phyloP scores from a whole-genome alignment of 176 grass and related monocot species.

The Aegilops umbellulata region DNA sequence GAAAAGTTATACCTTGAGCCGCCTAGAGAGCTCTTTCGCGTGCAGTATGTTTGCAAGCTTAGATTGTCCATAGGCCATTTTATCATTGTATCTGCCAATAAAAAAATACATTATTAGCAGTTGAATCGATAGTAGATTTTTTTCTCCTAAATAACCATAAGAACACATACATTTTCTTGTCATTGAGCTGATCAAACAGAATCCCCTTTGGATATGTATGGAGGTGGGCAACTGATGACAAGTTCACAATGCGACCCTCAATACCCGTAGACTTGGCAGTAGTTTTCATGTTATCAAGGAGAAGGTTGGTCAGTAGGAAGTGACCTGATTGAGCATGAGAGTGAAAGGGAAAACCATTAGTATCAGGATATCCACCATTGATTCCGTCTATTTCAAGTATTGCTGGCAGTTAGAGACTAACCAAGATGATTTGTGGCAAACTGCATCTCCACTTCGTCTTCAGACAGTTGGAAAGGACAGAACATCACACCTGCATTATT shows the following conservation, averaged over 20 bases:
- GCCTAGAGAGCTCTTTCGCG: conserved; percentile 73
- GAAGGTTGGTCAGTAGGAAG: conserved; percentile 88
- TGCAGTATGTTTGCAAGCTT: conserved; percentile 96
- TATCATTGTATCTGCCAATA: conserved; percentile 76
- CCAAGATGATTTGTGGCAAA: conserved; percentile 97
- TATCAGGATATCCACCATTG: neutral
- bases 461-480: conserved; percentile 85
- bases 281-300: conserved; percentile 84
- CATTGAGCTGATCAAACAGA: conserved; percentile 66
- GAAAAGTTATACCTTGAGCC: conserved; percentile 57
- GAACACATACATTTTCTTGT: conserved; percentile 57
- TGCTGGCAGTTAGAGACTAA: conserved; percentile 1
- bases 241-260: conserved; percentile 85
- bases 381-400: conserved; percentile 2
- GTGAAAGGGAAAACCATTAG: conserved; percentile 11
- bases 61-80: conserved; percentile 90
- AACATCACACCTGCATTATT: conserved; percentile 98
- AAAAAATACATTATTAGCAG: conserved; percentile 25
- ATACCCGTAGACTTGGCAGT: conserved; percentile 65
- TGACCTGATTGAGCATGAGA: conserved; percentile 58
- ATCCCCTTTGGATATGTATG: conserved; percentile 79
- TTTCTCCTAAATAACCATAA: neutral
- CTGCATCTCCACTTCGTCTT: conserved; percentile 85
- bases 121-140: neutral
- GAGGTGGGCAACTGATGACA: conserved; percentile 81